Base-by-base conservation (phyloP, 495 filamentous ascomycete genomes). In the Penicillium coffeae region DNA sequence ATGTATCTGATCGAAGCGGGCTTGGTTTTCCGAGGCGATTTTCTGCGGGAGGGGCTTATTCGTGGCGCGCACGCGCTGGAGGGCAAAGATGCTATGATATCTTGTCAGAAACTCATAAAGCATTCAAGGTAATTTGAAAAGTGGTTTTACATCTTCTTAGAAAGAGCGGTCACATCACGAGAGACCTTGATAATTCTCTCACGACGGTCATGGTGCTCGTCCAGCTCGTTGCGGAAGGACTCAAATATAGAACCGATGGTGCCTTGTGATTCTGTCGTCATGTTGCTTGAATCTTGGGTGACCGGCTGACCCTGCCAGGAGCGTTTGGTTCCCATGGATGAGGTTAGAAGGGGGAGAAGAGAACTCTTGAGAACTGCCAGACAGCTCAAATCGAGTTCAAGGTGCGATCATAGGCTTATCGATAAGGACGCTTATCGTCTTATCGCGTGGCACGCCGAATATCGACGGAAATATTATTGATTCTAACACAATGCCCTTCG, bases 141-240 rank as follows among this genome's bases (percentile, higher is more conserved):
- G 8, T 4, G 21, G 14, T 16, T 72, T 72, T 68, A 95, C 93
- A 96, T 94, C 75, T 97, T 97, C 77, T 98, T 98, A 70, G 90
- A 95, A 34, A 88, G 64, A 0, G 88, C 90, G 7, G 94, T 98
- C 51, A 97, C 85, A 69, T 97, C 93, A 34, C 92, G 75, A 12
- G 86, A 90, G 1, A 82, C 82, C 69, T 96, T 97, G 50, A 92
- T 88, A 46, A 96, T 79, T 20, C 86, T 80, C 67, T 95, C 90
- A 30, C 93, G 82, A 10, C 92, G 83, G 68, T 96, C 94, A 54
- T 98, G 88, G 62, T 98, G 92, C 66, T 90, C 83, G 60, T 97
- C 94, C 6, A 98, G 77, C 66, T 96, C 92, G 49, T 84, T 71
- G 49, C 91, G 86, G 60, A 97, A 92, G 22, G 56, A 66, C 61